Conservation (phyloP, 1,284 basidiomycete genomes). For the Thecaphora frezii region DNA sequence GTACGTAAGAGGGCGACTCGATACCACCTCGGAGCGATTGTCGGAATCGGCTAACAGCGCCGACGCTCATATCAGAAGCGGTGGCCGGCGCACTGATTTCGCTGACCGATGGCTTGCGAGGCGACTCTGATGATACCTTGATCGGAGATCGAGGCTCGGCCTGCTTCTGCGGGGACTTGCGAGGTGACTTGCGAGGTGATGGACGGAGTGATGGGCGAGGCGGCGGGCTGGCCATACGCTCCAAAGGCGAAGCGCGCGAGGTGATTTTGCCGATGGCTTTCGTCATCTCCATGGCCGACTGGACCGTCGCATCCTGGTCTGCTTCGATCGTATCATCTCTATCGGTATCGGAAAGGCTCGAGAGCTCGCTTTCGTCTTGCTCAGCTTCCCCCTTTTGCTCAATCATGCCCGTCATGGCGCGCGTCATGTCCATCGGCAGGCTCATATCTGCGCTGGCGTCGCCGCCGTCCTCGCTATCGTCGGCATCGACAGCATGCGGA, state of each 20-base stretch:
- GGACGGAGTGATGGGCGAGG: constrained; percentile 4
- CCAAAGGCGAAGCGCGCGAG: constrained; percentile 16
- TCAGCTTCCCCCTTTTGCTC: constrained; percentile 22
- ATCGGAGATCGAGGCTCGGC: not conserved
- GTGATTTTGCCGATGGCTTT: constrained; percentile 27
- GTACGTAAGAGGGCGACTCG: constrained; percentile 4
- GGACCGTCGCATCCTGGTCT: constrained; percentile 5
- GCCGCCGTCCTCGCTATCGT: not conserved
- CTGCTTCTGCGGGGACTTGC: not conserved
- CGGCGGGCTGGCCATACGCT: constrained; percentile 14
- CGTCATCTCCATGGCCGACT: constrained; percentile 44
- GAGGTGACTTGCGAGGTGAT: too few relatives aligned
- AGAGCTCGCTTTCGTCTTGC: constrained; percentile 7
- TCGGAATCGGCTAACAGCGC: constrained; percentile 28
- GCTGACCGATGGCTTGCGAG: not conserved
- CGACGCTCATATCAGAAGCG: too few relatives aligned
- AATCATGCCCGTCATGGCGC: constrained; percentile 29
- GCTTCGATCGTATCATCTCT: constrained; percentile 5
- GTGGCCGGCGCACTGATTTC: too few relatives aligned
- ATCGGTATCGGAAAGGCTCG: not conserved
- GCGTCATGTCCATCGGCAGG: constrained; percentile 38
- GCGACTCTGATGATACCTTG: not conserved
- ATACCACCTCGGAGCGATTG: constrained; percentile 33
- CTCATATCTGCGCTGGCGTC: constrained; percentile 10
- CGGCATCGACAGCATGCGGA: not conserved